phyloP scores from a whole-genome alignment of 352 stramenopile genomes.

The Bremia lactucae region DNA sequence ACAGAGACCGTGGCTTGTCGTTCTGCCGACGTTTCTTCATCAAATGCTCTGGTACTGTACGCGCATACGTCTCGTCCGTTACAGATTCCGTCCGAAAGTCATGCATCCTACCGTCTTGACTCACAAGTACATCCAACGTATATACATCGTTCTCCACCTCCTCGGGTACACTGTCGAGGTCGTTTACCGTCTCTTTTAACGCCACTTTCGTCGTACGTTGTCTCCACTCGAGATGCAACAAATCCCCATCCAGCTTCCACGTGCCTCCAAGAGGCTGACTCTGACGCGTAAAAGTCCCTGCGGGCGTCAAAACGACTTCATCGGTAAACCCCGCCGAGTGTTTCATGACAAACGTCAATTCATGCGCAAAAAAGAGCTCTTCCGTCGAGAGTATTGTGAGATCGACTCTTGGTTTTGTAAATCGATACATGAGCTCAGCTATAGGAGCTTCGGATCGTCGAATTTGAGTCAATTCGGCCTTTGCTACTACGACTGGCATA shows the following conservation, averaged over 20 bases:
- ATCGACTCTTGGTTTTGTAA: constrained; percentile 46
- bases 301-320: constrained; percentile 53
- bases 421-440: constrained; percentile 58
- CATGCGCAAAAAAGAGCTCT: constrained; percentile 66
- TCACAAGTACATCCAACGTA: constrained; percentile 65
- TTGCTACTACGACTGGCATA: constrained; percentile 55
- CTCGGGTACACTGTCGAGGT: constrained; percentile 11
- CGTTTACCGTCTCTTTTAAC: constrained; percentile 5
- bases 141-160: constrained; percentile 44
- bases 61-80: constrained; percentile 55
- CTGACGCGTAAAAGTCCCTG: constrained; percentile 53
- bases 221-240: constrained; percentile 75
- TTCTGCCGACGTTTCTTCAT: constrained; percentile 31
- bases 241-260: constrained; percentile 69
- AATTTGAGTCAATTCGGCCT: constrained; percentile 30
- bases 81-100: constrained; percentile 62
- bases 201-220: constrained; percentile 13
- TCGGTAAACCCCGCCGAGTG: constrained; percentile 71
- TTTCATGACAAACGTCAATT: constrained; percentile 71
- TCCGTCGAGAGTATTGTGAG: constrained; percentile 43
- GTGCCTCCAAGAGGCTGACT: constrained; percentile 55
- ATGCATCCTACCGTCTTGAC: constrained; percentile 62
- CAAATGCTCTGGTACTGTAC: constrained; percentile 52
- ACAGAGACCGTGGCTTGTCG: constrained; percentile 36
- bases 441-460: constrained; percentile 47